Conservation (phyloP, 768 basidiomycete species). For the Amanita muscaria region DNA sequence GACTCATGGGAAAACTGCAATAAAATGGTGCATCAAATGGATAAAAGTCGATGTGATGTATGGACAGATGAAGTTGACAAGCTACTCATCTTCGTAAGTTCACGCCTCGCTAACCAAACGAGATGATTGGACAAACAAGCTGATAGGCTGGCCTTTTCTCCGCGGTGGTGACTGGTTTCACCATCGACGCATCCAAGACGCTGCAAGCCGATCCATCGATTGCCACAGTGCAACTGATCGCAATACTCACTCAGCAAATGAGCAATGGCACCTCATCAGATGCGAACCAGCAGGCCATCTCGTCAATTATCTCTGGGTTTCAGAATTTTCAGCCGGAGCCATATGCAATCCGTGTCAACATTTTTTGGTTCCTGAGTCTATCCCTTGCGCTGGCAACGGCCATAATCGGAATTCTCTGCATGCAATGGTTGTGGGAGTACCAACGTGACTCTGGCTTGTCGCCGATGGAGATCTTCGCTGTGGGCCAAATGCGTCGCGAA, state of each 20-base stretch:
- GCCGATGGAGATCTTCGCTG: not conserved
- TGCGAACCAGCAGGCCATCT: not conserved
- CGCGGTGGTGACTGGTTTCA: constrained; percentile 16
- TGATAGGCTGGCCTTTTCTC: constrained; percentile 19
- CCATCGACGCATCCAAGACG: constrained; percentile 13
- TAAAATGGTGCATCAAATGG: not conserved
- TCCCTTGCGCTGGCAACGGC: constrained; percentile 4
- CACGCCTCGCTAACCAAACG: not conserved
- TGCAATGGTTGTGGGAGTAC: constrained; percentile 11
- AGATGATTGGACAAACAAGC: not conserved
- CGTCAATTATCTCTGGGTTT: not conserved
- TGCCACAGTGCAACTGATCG: constrained; percentile 1
- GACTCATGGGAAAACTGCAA: constrained; percentile 2
- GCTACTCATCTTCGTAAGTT: constrained; percentile 16
- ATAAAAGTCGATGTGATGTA: constrained; percentile 8
- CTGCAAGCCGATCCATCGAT: constrained; percentile 13
- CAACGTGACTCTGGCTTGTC: constrained; percentile 3
- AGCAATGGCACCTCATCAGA: not conserved
- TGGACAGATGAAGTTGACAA: constrained; percentile 15
- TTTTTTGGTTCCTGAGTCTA: constrained; percentile 8
- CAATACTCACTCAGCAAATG: not conserved
- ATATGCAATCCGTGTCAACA: constrained; percentile 6
- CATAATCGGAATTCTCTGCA: constrained; percentile 6
- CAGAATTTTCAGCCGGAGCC: not conserved
- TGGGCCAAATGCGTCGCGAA: constrained; percentile 9